Evolutionary conservation across 2,329 filamentous ascomycete genomes (phyloP), one percentile per base, ranked within the genome.

Genomic region (Fusarium beomiforme): DNA sequence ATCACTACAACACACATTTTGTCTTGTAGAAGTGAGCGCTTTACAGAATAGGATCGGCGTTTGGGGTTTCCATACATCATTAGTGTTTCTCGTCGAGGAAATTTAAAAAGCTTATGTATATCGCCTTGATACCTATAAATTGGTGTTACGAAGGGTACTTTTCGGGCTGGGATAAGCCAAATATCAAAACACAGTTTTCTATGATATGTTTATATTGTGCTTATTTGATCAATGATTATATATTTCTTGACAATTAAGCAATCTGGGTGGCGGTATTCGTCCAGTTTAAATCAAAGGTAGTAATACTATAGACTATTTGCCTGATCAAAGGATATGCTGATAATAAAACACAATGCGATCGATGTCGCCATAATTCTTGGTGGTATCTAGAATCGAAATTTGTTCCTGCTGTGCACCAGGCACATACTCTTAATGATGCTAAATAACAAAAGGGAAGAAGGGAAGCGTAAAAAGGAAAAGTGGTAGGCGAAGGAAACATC

Each of bases 21-120:
- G 24, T 37, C 23, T 47, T 41, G 34, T 43, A 53, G 44, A 29
- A 67, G 49, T 56, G 58, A 70, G 64, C 55, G 67, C 56, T 58
- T 67, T 31, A 65, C 50, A 60, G 67, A 72, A 75, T 76, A 66
- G 61, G 59, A 64, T 53, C 59, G 74, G 74, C 74, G 74, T 76
- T 74, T 53, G 50, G 51, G 64, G 62, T 49, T 60, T 60, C 24
- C 42, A 44, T 51, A 24, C 17, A 62, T 68, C 24, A 26, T 59
- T 59, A 62, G 41, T 44, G 47, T 46, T 41, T 37, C 26, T 34
- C 21, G 13, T 39, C 58, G 26, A 49, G 23, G 33, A n/a, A 14
- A 43, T 34, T 29, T 11, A 49, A 60, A 57, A 59, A 34, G 39
- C 61, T 34, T 29, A 12, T n/a, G 43, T 36, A 49, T 44, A 41